A percentile compares a stretch with the other conserved stretches of the same genome.
These are phyloP conservation scores for Alternaria arbusti DNA, from an alignment of 2,329 filamentous ascomycete species.

Conservation along the genomic window DNA sequence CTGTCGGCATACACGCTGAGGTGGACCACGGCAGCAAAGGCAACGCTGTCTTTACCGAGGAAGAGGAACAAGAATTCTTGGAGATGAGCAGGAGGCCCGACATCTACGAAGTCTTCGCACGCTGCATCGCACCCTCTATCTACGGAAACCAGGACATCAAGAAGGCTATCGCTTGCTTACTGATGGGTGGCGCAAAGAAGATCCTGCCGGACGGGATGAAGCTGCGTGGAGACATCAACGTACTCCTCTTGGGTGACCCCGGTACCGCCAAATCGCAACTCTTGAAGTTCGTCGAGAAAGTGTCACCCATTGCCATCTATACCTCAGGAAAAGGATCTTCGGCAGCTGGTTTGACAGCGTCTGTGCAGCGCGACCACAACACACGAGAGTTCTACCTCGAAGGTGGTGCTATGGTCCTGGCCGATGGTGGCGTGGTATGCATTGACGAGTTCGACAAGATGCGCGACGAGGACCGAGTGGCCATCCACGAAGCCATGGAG, in stretches of 20 bases:
- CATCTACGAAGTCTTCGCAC: slow-evolving; percentile 87
- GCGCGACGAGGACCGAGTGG: slow-evolving; percentile 96
- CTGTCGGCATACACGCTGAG: slow-evolving; percentile 90
- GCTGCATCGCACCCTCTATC: slow-evolving; percentile 95
- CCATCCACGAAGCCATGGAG: slow-evolving; percentile 99
- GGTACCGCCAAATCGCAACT: slow-evolving; percentile 98
- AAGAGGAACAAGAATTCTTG: slow-evolving; percentile 95
- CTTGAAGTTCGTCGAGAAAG: slow-evolving; percentile 96
- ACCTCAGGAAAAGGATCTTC: slow-evolving; percentile 98
- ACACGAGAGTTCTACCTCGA: slow-evolving; percentile 98
- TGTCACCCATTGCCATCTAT: slow-evolving; percentile 95
- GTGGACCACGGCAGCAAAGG: slow-evolving; percentile 89
- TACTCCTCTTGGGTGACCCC: slow-evolving; percentile 92
- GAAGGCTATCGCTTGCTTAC: slow-evolving; percentile 91
- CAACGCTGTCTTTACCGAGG: slow-evolving; percentile 82
- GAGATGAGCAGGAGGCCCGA: slow-evolving; percentile 90
- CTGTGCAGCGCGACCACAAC: slow-evolving; percentile 88
- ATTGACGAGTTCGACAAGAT: slow-evolving; percentile 99
- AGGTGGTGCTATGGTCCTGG: slow-evolving; percentile 97
- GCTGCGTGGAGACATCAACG: slow-evolving; percentile 96
- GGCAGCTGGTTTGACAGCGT: slow-evolving; percentile 94
- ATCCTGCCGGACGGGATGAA: slow-evolving; percentile 98
- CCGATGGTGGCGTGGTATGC: slow-evolving; percentile 94
- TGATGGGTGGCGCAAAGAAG: slow-evolving; percentile 96
- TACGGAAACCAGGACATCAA: slow-evolving; percentile 97